phyloP scores from a whole-genome alignment of 148 eudicot genomes.

The Rhododendron simsii region DNA sequence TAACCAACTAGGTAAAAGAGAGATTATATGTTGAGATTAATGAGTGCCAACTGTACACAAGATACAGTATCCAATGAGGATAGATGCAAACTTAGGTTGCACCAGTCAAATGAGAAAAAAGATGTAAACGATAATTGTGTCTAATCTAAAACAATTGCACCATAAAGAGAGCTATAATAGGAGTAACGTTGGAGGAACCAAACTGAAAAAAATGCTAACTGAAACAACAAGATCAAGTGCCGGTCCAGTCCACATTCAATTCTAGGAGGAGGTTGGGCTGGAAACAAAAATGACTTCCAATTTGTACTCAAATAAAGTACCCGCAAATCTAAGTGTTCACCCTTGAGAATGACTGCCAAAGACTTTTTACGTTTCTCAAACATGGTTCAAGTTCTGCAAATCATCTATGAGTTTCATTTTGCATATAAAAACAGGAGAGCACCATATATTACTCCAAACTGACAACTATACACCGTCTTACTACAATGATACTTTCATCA shows the following conservation, averaged over 20 bases:
- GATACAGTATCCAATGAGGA: not conserved
- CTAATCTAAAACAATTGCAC: not conserved
- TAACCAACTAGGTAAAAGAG: not conserved
- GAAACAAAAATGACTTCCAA: not conserved
- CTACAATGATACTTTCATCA: not conserved
- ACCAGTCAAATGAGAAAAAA: not conserved
- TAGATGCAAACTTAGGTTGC: not conserved
- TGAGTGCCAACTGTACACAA: not conserved
- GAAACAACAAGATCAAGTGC: not conserved
- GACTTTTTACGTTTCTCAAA: not conserved
- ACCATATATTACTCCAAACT: not conserved
- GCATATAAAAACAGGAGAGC: not conserved
- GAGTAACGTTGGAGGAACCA: not conserved
- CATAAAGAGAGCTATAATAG: not conserved
- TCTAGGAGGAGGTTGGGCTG: not conserved
- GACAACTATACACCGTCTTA: not conserved
- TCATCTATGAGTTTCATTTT: not conserved
- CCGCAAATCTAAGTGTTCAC: not conserved
- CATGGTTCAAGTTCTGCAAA: not conserved
- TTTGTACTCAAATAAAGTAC: not conserved
- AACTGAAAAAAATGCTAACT: not conserved
- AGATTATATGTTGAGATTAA: not conserved
- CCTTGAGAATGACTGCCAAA: not conserved
- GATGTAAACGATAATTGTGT: not conserved
- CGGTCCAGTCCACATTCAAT: not conserved